Evolutionary conservation across 2,329 filamentous ascomycete genomes (phyloP), one percentile per base, ranked within the genome.

Genomic region (Monosporascus sp.): DNA sequence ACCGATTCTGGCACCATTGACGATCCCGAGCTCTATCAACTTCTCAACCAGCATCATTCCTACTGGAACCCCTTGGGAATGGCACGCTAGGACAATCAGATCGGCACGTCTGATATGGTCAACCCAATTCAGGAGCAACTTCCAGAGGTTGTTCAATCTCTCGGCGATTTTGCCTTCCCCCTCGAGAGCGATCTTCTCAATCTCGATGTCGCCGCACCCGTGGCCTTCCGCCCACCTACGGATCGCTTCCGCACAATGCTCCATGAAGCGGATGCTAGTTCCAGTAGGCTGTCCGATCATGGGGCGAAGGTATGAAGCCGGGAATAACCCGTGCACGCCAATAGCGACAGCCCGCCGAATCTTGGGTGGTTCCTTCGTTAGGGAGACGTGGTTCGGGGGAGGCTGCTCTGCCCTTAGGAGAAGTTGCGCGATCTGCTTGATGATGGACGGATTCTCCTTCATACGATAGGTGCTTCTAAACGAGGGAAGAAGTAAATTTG

Each of bases 1-100:
- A 2, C 93, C 92, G 46, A 99, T 86, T 50, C 85, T 86, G 6
- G 88, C 81, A 41, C 82, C 81, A 15, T 84, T 86, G 31, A 97
- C 81, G 60, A 94, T 89, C 2, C 92, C 92, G 55, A 97, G 85
- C 51, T 94, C 88, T 51, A 99, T 92, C 43, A 99, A 78, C 70
- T 96, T 97, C 5, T 92, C 91, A 5, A 97, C 79, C 3, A 99
- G 78, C 85, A 97, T 97, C 55, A 96, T 81, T 6, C 89, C 87
- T 1, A 99, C 94, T 0, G 94, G 94, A 0, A 97, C 94, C 22
- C 94, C 94, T 70, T 99, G 94, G 3, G 91, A 96, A 69, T 99
- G 94, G 55, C 91, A 96, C 3, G 91, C 91, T n/a, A 99, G 76
- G 40, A 99, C 72, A 43, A 99, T 86, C 56, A 97, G 86, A 70